These are phyloP conservation scores for Agaricales sp. DNA, from an alignment of 1,284 basidiomycete genomes.

Conservation along the genomic window DNA sequence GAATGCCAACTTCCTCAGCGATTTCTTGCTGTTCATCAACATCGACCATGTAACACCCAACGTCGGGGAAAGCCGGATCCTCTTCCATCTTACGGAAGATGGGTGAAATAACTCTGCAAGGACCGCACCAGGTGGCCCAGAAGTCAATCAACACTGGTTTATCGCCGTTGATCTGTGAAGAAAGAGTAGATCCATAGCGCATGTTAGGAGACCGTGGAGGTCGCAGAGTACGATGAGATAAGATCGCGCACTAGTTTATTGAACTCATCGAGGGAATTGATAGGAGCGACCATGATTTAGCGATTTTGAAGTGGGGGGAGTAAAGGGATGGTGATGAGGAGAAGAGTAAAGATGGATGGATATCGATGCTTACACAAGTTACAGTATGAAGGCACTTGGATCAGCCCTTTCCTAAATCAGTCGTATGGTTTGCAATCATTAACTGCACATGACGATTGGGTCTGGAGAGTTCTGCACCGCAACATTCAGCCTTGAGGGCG, in stretches of 20 bases:
- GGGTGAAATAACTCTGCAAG: slow-evolving; percentile 72
- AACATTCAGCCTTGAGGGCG: too few relatives aligned
- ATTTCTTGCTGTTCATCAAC: slow-evolving; percentile 51
- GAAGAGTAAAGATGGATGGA: too few relatives aligned
- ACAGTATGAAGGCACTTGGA: too few relatives aligned
- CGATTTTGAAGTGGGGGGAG: neutral
- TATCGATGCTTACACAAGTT: too few relatives aligned
- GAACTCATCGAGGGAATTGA: neutral
- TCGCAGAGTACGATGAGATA: neutral
- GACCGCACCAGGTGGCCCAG: slow-evolving; percentile 50
- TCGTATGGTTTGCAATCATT: too few relatives aligned
- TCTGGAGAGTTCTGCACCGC: too few relatives aligned
- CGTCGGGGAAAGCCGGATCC: slow-evolving; percentile 23
- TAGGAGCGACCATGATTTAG: neutral
- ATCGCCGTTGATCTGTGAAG: slow-evolving; percentile 32
- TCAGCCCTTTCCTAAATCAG: too few relatives aligned
- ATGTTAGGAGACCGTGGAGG: too few relatives aligned
- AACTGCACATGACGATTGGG: too few relatives aligned
- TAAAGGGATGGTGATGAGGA: too few relatives aligned
- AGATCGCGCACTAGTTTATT: neutral
- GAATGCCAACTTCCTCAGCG: slow-evolving; percentile 59
- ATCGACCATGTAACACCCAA: slow-evolving; percentile 75
- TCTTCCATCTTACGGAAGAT: slow-evolving; percentile 65
- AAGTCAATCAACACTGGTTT: slow-evolving; percentile 41
- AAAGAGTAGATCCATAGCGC: neutral